Evolutionary conservation across 1,139 yeast species (phyloP), one percentile per base, ranked within the genome.

Genomic region (Kodamaea sp.): DNA sequence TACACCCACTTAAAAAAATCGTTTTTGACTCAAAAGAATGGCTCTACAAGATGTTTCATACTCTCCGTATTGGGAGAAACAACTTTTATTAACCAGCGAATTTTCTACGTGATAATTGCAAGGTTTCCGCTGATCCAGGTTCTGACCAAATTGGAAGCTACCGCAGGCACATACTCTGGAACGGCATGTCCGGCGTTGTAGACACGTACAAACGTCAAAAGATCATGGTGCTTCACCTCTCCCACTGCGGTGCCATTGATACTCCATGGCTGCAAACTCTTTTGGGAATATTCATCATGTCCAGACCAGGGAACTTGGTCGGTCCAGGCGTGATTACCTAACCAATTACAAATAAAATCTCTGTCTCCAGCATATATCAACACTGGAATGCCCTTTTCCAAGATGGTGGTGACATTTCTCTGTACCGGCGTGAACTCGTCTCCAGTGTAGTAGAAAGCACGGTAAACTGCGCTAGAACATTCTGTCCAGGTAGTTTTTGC

Each of bases 151-250:
- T 78, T 86, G 45, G 83, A 70, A 5, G 94, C 64, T 46, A 73
- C 72, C 57, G 73, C 80, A 16, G 95, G 95, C 63, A 84, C 92
- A 58, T 88, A 87, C 49, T 66, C 80, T 19, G 96, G 95, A 41
- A 80, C 86, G 86, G 81, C 80, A 57, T 81, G 88, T 12, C 87
- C 87, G 38, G 83, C 86, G 44, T 74, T 80, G 48, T 66, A 80
- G 6, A 81, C 68, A 55, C 86, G 70, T 51, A 80, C 62, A 61
- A 76, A 81, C 3, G 85, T 77, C 44, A 81, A 72, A 33, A 71
- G 63, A 19, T 73, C 71, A 45, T 58, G 66, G 47, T 72, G 69
- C 57, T 80, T 78, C 15, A 75, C 78, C 41, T 74, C 71, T 42
- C 87, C 88, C 43, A 63, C 57, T 53, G 72, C 66, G 19, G 74